Percentiles rank a stretch among this genome's conserved stretches.
phyloP scores from a whole-genome alignment of 495 filamentous ascomycete genomes.

The Mytilinidion resinicola region DNA sequence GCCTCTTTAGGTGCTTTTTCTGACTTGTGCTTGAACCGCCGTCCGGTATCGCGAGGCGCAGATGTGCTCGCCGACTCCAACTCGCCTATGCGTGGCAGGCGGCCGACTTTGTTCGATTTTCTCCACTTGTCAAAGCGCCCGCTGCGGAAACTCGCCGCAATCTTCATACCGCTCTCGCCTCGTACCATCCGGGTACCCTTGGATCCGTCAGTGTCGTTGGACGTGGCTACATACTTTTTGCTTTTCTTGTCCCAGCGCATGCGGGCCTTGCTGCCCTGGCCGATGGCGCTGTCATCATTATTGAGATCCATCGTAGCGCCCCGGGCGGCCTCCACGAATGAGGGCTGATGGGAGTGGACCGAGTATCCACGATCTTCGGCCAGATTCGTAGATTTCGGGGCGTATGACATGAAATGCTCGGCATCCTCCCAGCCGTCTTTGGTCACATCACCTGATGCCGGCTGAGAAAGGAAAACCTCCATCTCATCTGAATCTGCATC shows the following conservation, averaged over 20 bases:
- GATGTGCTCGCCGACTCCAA: slow-evolving; percentile 50
- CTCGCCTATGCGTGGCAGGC: slow-evolving; percentile 76
- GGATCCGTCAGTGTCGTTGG: slow-evolving; percentile 91
- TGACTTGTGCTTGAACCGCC: slow-evolving; percentile 69
- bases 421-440: slow-evolving; percentile 63
- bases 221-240: slow-evolving; percentile 84
- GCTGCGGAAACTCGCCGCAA: slow-evolving; percentile 84
- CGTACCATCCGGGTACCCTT: slow-evolving; percentile 76
- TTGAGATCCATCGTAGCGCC: slow-evolving; percentile 81
- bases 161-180: slow-evolving; percentile 92
- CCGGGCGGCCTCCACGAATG: slow-evolving; percentile 76
- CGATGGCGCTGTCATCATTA: slow-evolving; percentile 75
- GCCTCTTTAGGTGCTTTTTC: slow-evolving; percentile 86
- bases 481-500: slow-evolving; percentile 51
- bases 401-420: slow-evolving; percentile 95
- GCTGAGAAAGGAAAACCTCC: slow-evolving; percentile 73
- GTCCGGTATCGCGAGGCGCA: slow-evolving; percentile 28
- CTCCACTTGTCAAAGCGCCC: slow-evolving; percentile 91
- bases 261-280: slow-evolving; percentile 56
- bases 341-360: slow-evolving; percentile 64
- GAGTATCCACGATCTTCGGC: slow-evolving; percentile 89
- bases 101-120: slow-evolving; percentile 70
- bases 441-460: slow-evolving; percentile 32
- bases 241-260: slow-evolving; percentile 96
- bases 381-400: slow-evolving; percentile 62